Percentiles rank a stretch among this genome's conserved stretches.
phyloP scores from a whole-genome alignment of 805 yeast species.

The Vanderwaltozyma yarrowii region DNA sequence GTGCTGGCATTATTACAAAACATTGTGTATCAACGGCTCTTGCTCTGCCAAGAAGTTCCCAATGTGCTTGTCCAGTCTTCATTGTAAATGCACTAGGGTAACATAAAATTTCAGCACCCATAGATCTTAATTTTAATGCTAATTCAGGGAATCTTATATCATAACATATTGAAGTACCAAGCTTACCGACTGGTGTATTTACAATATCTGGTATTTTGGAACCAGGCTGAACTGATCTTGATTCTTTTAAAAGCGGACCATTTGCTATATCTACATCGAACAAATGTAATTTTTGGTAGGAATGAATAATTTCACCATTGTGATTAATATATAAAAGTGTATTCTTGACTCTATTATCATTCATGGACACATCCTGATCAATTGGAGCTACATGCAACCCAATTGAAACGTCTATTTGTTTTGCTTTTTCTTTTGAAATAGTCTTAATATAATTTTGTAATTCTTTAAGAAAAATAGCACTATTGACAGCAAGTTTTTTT shows the following conservation, averaged over 20 bases:
- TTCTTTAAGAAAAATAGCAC: conserved; percentile 34
- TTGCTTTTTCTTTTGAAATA: conserved; percentile 29
- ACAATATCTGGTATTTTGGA: conserved; percentile 42
- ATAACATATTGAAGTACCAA: conserved; percentile 73
- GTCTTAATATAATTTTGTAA: conserved; percentile 37
- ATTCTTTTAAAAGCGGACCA: conserved; percentile 75
- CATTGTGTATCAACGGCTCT: conserved; percentile 85
- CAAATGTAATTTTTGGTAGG: conserved; percentile 79
- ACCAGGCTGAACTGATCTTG: conserved; percentile 78
- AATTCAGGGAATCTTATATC: conserved; percentile 84
- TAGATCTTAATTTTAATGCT: conserved; percentile 48
- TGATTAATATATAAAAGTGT: conserved; percentile 61
- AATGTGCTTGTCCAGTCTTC: conserved; percentile 85
- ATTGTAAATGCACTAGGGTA: conserved; percentile 92
- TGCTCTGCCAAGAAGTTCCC: conserved; percentile 70
- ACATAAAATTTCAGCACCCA: conserved; percentile 69
- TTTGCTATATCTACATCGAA: conserved; percentile 76
- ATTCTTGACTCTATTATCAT: conserved; percentile 48
- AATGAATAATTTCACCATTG: conserved; percentile 51
- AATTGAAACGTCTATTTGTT: conserved; percentile 56
- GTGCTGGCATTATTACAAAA: conserved; percentile 84
- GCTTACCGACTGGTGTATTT: conserved; percentile 46
- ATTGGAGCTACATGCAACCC: conserved; percentile 80
- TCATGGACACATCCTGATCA: conserved; percentile 10
- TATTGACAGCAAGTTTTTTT: conserved; percentile 43